Conservation (phyloP, 1,284 basidiomycete genomes). For the Mycosarcoma maydis region DNA sequence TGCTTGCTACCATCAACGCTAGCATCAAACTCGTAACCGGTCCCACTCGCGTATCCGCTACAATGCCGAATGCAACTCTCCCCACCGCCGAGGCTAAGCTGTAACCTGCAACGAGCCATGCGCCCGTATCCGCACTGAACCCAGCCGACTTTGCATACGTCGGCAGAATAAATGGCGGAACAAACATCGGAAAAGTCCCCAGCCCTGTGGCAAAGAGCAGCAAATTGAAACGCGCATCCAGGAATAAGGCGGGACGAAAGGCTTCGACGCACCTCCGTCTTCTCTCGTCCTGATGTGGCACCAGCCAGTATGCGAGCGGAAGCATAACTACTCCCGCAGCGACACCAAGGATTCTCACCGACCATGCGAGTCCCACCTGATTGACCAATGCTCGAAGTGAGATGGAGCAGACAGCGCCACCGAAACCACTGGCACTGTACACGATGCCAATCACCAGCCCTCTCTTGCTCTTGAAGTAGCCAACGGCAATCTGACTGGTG, state of each 20-base stretch:
- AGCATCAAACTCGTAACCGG: constrained; percentile 45
- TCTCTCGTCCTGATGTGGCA: constrained; percentile 26
- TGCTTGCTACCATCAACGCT: constrained; percentile 32
- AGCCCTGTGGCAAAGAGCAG: constrained; percentile 62
- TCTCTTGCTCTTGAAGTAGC: constrained; percentile 63
- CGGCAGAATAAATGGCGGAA: constrained; percentile 67
- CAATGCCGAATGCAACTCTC: constrained; percentile 42
- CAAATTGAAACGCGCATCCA: constrained; percentile 58
- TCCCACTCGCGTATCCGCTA: constrained; percentile 46
- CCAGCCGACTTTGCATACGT: constrained; percentile 64
- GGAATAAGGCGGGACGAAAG: constrained; percentile 54
- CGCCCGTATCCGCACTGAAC: constrained; percentile 51
- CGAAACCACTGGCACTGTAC: constrained; percentile 63
- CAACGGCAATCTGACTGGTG: constrained; percentile 42
- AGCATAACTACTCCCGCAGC: constrained; percentile 16
- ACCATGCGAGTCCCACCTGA: constrained; percentile 53
- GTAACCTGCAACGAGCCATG: constrained; percentile 56
- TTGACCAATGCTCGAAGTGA: constrained; percentile 47
- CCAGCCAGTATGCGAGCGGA: constrained; percentile 33
- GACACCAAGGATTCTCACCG: constrained; percentile 52
- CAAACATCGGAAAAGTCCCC: constrained; percentile 66
- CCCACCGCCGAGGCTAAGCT: constrained; percentile 48
- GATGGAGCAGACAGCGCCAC: constrained; percentile 64
- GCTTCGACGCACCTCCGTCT: constrained; percentile 18
- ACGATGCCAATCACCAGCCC: constrained; percentile 66